Evolutionary conservation across 345 rosid genomes (phyloP).

Genomic region (Diplotaxis tenuifolia): DNA sequence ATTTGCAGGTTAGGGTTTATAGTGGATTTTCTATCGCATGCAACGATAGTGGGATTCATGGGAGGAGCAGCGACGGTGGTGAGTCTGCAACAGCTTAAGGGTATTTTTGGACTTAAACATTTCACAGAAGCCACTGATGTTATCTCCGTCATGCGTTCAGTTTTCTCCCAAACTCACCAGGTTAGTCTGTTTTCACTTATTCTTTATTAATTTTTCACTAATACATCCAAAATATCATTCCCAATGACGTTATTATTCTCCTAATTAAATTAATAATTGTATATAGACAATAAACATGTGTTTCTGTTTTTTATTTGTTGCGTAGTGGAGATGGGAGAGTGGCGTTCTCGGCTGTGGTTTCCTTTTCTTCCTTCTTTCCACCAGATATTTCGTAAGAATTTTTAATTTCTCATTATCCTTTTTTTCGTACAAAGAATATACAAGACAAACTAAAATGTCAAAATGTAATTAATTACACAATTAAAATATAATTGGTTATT

Average conservation of each 20-base stretch:
- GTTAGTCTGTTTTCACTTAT: constrained; percentile 34
- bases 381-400: constrained; percentile 60
- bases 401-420: background rate
- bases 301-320: constrained; percentile 15
- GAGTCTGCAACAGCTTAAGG: constrained; percentile 88
- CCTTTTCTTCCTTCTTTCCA: constrained; percentile 74
- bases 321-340: constrained; percentile 99
- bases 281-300: constrained; percentile 13
- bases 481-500: background rate
- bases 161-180: constrained; percentile 74
- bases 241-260: background rate
- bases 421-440: background rate
- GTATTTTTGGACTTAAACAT: constrained; percentile 73
- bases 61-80: constrained; percentile 98
- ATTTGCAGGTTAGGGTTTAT: constrained; percentile 76
- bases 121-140: constrained; percentile 84
- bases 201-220: background rate
- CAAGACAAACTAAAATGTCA: background rate
- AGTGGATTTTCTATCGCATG: constrained; percentile 95
- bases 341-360: constrained; percentile 76
- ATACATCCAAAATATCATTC: constrained; percentile 20
- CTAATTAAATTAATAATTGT: background rate
- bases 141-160: constrained; percentile 79
- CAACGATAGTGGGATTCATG: constrained; percentile 97
- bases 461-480: background rate